Base-by-base conservation (phyloP, 257 asterid species). In the Solanum virginianum region DNA sequence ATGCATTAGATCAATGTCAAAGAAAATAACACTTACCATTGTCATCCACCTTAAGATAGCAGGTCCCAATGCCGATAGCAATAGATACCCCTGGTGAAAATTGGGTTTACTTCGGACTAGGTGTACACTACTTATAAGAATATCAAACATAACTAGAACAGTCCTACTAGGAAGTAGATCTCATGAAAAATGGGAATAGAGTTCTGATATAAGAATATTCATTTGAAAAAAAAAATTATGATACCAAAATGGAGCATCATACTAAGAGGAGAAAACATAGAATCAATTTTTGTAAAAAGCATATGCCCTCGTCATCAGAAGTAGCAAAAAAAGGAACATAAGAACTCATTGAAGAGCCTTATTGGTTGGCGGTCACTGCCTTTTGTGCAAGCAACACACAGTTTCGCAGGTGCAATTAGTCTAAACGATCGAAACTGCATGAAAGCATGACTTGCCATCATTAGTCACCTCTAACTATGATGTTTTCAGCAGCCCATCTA, bases 21-120 rank as follows among this genome's bases (percentile, higher is more conserved):
- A 32, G 81, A 74, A 70, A 75, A 74, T 10, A 45, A 85, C 71
- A 87, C 91, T 85, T 88, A 94, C 98, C 98, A 87, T 96, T 92
- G 90, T 94, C 98, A 85, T 86, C 89, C 83, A 94, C 99, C 90
- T 93, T 94, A 63, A 93, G 90, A 70, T 87, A 89, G 92, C 90
- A 88, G 91, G 93, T 92, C 87, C 92, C 91, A 43, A 92, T 90
- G 51, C 39, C 39, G 39, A 36, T 36, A 36, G 6, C 39, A 36
- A 36, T 4, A 36, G 39, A 36, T 36, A 36, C 39, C 32, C 32
- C 93, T 95, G 93, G 83, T 39, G 47, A 80, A 84, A 80, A 87
- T 63, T 26, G 24, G 57, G 84, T 32, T 81, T n/a, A 60, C 22
- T 51, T 53, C 84, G 39, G 39, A 29, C 47, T 66, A 14, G 74